phyloP scores from a whole-genome alignment of 2,329 filamentous ascomycete genomes.

The Pyrenochaeta sp. region DNA sequence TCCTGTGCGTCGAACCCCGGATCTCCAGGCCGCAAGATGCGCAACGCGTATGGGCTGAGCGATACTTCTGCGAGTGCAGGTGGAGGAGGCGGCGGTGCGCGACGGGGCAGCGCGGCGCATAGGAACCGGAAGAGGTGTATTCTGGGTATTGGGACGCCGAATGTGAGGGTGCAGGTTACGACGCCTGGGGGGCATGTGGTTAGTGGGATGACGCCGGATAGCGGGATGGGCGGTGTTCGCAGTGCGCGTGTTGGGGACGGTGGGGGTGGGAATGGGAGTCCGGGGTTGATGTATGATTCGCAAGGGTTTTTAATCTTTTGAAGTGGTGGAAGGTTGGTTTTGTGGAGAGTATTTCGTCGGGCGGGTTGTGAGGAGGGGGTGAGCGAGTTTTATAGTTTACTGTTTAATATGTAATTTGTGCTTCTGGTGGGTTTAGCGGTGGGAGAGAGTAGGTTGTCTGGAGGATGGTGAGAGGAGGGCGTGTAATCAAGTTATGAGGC shows the following conservation, averaged over 20 bases:
- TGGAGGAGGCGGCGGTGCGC: not conserved
- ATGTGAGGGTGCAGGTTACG: constrained; percentile 32
- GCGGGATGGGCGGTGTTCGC: no score
- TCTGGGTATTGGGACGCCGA: constrained; percentile 29
- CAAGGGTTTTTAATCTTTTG: constrained; percentile 37
- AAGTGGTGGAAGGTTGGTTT: not conserved
- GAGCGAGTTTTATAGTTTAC: no score
- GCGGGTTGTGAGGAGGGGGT: no score
- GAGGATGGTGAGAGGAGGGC: no score
- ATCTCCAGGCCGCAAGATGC: constrained; percentile 6
- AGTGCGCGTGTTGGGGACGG: constrained; percentile 6
- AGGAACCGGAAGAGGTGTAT: constrained; percentile 27
- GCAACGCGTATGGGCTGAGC: not conserved
- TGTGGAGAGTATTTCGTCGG: not conserved
- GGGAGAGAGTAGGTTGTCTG: no score
- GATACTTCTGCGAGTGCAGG: not conserved
- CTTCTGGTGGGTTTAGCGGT: no score
- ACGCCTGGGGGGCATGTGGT: constrained; percentile 11
- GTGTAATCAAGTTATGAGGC: no score
- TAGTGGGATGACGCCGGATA: no score
- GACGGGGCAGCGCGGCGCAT: not conserved
- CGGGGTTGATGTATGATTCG: constrained; percentile 44
- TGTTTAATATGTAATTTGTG: no score
- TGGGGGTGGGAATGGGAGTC: constrained; percentile 23
- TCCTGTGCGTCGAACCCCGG: not conserved